Evolutionary conservation across 148 eudicot genomes (phyloP), one percentile per base, ranked within the genome.

Genomic region (Camellia granthamiana): DNA sequence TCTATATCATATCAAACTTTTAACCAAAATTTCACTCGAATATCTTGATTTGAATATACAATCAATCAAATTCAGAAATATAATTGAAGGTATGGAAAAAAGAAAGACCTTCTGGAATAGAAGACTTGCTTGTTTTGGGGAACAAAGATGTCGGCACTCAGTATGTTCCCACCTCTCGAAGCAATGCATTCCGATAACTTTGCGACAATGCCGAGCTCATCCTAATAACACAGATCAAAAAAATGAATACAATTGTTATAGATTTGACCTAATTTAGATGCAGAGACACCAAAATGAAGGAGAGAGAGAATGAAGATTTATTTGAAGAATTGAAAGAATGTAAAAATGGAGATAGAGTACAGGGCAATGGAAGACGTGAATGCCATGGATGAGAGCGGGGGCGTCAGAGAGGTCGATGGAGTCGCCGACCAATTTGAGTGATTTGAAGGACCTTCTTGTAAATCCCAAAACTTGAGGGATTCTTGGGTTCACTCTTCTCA

Each of bases 331-430:
- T 14, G 38, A 8, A 30, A 21, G 4, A 4, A 65, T 16, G 2
- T 66, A 30, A 23, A 42, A 3, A 55, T 13, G 1, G 14, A 74
- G 16, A 74, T 10, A 10, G 52, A 66, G 75, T 84, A 95, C 97
- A 3, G 94, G 97, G 91, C 99, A 95, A 67, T 92, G 94, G 82
- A 93, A 89, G 66, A 90, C 90, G 77, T 95, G 97, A 82, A 93
- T 85, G 79, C 97, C 97, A 80, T 90, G 90, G 75, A 83, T 63
- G 79, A 89, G 89, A 64, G 84, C 69, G 7, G 90, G 69, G 16
- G 88, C 78, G 62, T 74, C 74, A 19, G 89, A 79, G 12, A 84
- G 79, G 61, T 88, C 86, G 18, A 85, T 72, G 80, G 89, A 80
- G 46, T 88, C 87, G 5, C 79, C 88, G 5, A 87, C 79, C 7